Evolutionary conservation across 2,329 filamentous ascomycete species (phyloP).

Genomic region (Colletotrichum simmondsii): DNA sequence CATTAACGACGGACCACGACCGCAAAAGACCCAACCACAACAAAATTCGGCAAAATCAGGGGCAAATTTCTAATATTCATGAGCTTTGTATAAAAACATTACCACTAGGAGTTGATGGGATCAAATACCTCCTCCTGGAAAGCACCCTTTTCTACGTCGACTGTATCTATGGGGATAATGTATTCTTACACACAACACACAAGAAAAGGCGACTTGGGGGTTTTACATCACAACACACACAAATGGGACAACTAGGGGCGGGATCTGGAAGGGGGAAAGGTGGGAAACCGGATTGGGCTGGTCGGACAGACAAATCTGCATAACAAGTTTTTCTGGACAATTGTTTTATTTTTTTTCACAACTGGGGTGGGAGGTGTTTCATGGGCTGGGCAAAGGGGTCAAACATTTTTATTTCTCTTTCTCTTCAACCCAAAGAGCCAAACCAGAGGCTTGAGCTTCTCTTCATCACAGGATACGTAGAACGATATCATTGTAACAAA

Average conservation of each 20-base stretch:
- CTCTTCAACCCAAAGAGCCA: slow-evolving; percentile 1
- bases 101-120: not conserved
- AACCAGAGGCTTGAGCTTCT: slow-evolving; percentile 15
- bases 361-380: not conserved
- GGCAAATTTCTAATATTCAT: slow-evolving; percentile 1
- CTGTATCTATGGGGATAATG: slow-evolving; percentile 10
- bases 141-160: not conserved
- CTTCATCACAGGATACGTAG: slow-evolving; percentile 25
- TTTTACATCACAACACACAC: not conserved
- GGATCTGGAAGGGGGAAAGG: not conserved
- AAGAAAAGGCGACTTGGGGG: not conserved
- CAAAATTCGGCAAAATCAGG: slow-evolving; percentile 7
- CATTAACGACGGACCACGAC: slow-evolving; percentile 31
- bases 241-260: not conserved
- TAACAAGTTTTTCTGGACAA: not conserved
- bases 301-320: slow-evolving; percentile 8
- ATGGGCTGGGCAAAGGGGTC: not conserved
- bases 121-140: not conserved
- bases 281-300: not conserved
- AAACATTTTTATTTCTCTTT: not conserved
- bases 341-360: not conserved
- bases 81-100: slow-evolving; percentile 2
- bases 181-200: not conserved
- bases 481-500: slow-evolving; percentile 32
- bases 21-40: slow-evolving; percentile 21